phyloP scores from a whole-genome alignment of 1,284 basidiomycete species.

The Lignosus rhinocerotis region DNA sequence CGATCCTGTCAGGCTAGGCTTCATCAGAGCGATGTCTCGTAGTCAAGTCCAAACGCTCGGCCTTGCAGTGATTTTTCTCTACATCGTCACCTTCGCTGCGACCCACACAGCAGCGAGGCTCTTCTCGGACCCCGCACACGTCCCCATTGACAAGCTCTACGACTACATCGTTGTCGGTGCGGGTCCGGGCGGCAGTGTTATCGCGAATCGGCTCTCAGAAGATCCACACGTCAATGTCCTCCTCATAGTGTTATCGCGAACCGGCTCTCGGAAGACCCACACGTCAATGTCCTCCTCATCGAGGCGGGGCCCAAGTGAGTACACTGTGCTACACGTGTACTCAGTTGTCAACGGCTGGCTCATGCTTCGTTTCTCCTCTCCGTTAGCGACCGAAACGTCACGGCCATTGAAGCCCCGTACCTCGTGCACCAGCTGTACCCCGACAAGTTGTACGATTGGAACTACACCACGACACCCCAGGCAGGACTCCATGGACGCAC shows the following conservation, averaged over 20 bases:
- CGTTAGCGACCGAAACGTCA: conserved; percentile 26
- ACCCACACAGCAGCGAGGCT: background rate
- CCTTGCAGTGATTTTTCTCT: too few species aligned
- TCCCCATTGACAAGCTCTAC: conserved; percentile 2
- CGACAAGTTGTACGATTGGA: conserved; percentile 23
- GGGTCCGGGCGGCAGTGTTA: conserved; percentile 17
- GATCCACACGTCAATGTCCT: conserved; percentile 17
- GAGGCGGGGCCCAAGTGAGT: conserved; percentile 24
- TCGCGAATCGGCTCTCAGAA: conserved; percentile 26
- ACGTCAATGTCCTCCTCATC: conserved; percentile 21
- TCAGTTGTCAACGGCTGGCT: background rate
- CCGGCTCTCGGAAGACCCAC: conserved; percentile 22
- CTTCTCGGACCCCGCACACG: background rate
- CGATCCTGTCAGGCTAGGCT: too few species aligned
- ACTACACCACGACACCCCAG: conserved; percentile 28
- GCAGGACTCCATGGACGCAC: conserved; percentile 28
- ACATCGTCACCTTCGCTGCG: too few species aligned
- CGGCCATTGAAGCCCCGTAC: conserved; percentile 27
- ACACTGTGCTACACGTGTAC: background rate
- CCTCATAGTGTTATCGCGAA: conserved; percentile 25
- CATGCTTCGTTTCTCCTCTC: background rate
- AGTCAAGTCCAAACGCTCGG: too few species aligned
- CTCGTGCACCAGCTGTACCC: conserved; percentile 23
- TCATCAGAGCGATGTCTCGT: too few species aligned
- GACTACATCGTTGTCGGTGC: conserved; percentile 10